Conservation (phyloP, 2,329 filamentous ascomycete genomes). For the Elsinoe fawcettii region DNA sequence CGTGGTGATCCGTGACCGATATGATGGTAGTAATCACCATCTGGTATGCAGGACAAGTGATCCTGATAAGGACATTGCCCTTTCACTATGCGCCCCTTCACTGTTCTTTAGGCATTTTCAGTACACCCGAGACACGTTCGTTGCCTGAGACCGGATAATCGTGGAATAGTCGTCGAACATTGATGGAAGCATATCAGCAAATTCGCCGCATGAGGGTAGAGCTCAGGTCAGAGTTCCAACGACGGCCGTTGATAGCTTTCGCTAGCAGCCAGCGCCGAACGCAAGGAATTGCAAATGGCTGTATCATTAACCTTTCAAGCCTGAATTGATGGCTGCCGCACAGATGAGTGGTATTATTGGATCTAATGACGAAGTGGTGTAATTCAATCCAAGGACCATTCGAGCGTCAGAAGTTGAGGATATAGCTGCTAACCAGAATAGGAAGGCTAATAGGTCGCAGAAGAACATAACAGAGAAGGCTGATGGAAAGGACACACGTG, state of each 20-base stretch:
- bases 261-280: not conserved
- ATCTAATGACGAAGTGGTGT: not conserved
- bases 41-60: too few relatives aligned
- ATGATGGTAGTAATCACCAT: too few relatives aligned
- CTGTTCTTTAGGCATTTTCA: not conserved
- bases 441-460: slow-evolving; percentile 8
- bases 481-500: slow-evolving; percentile 5
- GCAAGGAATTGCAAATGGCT: not conserved
- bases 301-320: not conserved
- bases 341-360: not conserved
- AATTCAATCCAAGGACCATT: not conserved
- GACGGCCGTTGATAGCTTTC: not conserved
- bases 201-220: too few relatives aligned
- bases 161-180: slow-evolving; percentile 1
- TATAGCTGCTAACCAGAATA: not conserved
- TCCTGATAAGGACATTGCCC: too few relatives aligned
- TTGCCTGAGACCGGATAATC: slow-evolving; percentile 1
- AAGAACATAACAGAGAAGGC: not conserved
- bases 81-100: too few relatives aligned
- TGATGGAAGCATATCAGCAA: not conserved
- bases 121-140: slow-evolving; percentile 3
- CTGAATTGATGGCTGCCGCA: not conserved
- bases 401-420: not conserved
- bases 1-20: too few relatives aligned
- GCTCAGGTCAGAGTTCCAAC: not conserved